Evolutionary conservation across 2,329 filamentous ascomycete species (phyloP), one percentile per base, ranked within the genome.

Genomic region (Tolypocladium sp.): DNA sequence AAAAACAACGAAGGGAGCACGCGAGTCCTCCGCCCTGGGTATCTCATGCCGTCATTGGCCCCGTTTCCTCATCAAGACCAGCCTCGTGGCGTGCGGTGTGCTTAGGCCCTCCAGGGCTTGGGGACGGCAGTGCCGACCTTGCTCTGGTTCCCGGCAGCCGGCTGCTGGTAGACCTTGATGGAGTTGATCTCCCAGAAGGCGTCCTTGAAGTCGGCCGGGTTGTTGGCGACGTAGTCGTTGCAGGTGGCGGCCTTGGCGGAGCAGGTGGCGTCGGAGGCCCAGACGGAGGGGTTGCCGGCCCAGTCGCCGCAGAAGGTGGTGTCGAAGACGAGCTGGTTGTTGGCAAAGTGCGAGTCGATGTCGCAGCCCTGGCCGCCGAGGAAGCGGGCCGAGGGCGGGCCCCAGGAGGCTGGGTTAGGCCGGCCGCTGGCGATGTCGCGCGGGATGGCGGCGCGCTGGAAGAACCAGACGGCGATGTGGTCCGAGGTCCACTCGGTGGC

Each of bases 221-320:
- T 89, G 65, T 81, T 77, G 58, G 79, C 78, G 27, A 96, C 92
- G 70, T 85, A 96, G 30, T 84, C 82, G 35, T 86, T 70, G 77
- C 92, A 96, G 1, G 85, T 86, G 44, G 73, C 62, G 0, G 84
- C 89, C 64, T 84, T 77, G 46, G 80, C 74, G 1, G 79, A 74
- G 71, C 89, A 92, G 51, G 81, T 79, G 5, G 73, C 62, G 61
- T 86, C 79, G 38, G 71, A 68, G 55, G 68, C 67, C 87, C 89
- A 96, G 40, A 86, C 84, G 4, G 63, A 59, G 17, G 65, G 58
- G 49, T 76, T 70, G 30, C 90, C 90, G 9, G 92, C 92, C 92
- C 92, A 96, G 68, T 88, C 84, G 25, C 92, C 92, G 73, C 92
- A 97, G 71, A 96, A 91, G 7, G 89, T 89, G 1, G 87, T 94